phyloP scores from a whole-genome alignment of 169 alveolate genomes.

The Eimeria praecox region DNA sequence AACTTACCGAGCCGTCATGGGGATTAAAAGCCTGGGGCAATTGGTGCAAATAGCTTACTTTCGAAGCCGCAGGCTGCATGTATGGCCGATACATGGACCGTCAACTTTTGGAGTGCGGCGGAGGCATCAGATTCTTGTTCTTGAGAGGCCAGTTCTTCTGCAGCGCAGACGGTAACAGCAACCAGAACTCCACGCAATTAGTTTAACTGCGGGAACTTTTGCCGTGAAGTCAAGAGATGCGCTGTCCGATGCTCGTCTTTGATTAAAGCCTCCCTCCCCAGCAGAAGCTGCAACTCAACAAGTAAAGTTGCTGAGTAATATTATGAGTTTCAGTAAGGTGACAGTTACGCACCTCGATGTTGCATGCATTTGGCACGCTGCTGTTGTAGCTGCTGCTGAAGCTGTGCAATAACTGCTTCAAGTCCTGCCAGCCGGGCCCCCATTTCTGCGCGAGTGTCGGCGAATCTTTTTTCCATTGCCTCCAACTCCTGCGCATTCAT shows the following conservation, averaged over 20 bases:
- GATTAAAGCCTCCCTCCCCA: not conserved
- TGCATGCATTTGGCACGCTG: conserved; percentile 61
- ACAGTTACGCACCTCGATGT: conserved; percentile 1
- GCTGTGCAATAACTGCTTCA: conserved; percentile 74
- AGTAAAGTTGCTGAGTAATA: not conserved
- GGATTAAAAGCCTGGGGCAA: not conserved
- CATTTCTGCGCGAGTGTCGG: conserved; percentile 46
- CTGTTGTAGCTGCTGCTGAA: conserved; percentile 66
- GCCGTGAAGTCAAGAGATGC: not conserved
- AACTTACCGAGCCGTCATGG: not conserved
- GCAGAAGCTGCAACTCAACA: not conserved
- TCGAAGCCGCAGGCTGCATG: conserved; percentile 64
- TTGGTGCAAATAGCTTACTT: not conserved
- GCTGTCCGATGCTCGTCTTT: not conserved
- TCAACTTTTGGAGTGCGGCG: conserved; percentile 44
- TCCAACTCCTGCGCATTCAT: conserved; percentile 59
- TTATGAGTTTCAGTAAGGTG: not conserved
- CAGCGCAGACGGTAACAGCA: not conserved
- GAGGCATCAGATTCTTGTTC: conserved; percentile 56
- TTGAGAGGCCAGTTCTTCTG: conserved; percentile 64
- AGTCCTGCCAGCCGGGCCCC: conserved; percentile 52
- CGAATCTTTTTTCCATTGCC: conserved; percentile 58
- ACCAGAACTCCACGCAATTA: not conserved
- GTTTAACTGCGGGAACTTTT: not conserved
- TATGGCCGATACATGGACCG: conserved; percentile 51